Evolutionary conservation across 768 basidiomycete genomes (phyloP).

Genomic region (Leccinum variicolor): DNA sequence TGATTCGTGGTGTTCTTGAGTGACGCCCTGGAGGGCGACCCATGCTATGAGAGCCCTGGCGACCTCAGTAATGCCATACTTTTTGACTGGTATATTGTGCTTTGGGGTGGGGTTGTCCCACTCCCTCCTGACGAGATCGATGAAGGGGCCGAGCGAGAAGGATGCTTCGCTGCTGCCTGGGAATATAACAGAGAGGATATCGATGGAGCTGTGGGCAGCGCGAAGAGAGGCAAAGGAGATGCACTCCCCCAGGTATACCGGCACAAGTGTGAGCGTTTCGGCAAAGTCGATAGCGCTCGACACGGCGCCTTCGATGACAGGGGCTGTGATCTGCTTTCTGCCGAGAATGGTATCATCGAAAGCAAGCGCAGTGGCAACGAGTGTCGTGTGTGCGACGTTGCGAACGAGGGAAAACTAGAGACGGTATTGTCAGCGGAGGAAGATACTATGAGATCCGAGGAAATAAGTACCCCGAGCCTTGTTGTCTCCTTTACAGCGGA

Average conservation of each 20-base stretch:
- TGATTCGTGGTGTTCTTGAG: slow-evolving; percentile 76
- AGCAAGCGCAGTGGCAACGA: slow-evolving; percentile 54
- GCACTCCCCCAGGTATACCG: slow-evolving; percentile 72
- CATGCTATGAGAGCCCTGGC: slow-evolving; percentile 72
- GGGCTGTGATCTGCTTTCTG: slow-evolving; percentile 54
- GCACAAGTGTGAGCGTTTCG: slow-evolving; percentile 70
- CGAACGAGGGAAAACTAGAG: slow-evolving; percentile 66
- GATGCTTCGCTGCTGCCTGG: slow-evolving; percentile 76
- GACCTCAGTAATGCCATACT: slow-evolving; percentile 62
- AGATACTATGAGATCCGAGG: slow-evolving; percentile 2
- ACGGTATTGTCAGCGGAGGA: slow-evolving; percentile 3
- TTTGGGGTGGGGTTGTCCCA: slow-evolving; percentile 57
- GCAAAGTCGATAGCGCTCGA: slow-evolving; percentile 59
- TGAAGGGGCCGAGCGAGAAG: slow-evolving; percentile 78
- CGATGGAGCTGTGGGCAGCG: slow-evolving; percentile 73
- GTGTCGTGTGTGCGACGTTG: slow-evolving; percentile 53
- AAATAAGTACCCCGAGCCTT: slow-evolving; percentile 57
- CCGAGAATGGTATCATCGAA: slow-evolving; percentile 70
- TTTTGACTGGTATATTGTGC: slow-evolving; percentile 52
- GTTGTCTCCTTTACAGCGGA: slow-evolving; percentile 65
- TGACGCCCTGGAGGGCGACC: slow-evolving; percentile 79
- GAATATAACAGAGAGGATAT: slow-evolving; percentile 68
- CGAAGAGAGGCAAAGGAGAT: slow-evolving; percentile 71
- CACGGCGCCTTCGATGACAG: slow-evolving; percentile 55
- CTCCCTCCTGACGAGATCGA: slow-evolving; percentile 75